Base-by-base conservation (phyloP, 306 rosid genomes). In the Prunus mira region DNA sequence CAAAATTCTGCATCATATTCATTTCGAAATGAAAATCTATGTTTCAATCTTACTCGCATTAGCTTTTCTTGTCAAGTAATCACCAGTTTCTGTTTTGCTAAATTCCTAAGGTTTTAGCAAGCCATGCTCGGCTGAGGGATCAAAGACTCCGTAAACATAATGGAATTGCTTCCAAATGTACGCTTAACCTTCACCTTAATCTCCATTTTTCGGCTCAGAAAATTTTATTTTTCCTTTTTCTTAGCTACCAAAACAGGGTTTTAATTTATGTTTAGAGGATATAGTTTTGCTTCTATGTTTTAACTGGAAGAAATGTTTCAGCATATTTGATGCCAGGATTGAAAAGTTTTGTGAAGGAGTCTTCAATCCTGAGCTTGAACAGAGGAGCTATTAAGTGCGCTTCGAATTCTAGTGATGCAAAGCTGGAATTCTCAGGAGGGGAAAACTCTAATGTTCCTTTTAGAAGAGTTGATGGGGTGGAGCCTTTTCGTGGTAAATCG, bases 401-500 rank as follows among this genome's bases (percentile, higher is more conserved):
- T 80, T 82, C 86, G 52, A 81, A 83, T 76, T 85, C 91, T 67
- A 86, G 72, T 76, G 80, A 85, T 54, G 82, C 74, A 51, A 79
- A 83, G 32, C 84, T 88, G 89, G 92, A 86, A 20, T 74, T 72
- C 43, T 82, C 67, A 38, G 72, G 87, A 12, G 61, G 52, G 22
- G 70, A 74, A 65, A 84, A 41, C 76, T 87, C 79, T 54, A 65
- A 65, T 13, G 78, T 81, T 43, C 50, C 83, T 47, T 86, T 56
- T 78, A 62, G 65, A 78, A 38, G 49, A 43, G 52, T 45, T 69
- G 46, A 85, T 34, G 92, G 77, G 64, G 83, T 64, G 74, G 98
- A 95, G 80, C 93, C 93, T 4, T 88, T 89, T 90, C 91, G 80
- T 46, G 98, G 98, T 58, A 95, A 92, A 86, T 82, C 97, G 3